Base-by-base conservation (phyloP, 192 early-diverging fungal genomes). In the Podila epicladia region DNA sequence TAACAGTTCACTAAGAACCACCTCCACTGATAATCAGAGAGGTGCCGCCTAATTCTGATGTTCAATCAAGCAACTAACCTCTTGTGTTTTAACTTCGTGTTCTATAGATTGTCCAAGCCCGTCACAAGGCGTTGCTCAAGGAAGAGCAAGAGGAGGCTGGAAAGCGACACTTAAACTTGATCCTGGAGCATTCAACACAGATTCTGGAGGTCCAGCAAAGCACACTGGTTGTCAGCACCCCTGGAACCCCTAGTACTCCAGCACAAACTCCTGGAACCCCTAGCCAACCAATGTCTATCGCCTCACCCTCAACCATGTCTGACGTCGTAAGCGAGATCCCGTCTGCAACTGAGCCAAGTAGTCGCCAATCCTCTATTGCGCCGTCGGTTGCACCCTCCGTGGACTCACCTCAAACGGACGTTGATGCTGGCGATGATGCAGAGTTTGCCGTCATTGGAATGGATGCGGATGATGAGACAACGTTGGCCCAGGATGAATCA, bases 131-230 rank as follows among this genome's bases (percentile, higher is more conserved):
- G 7, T 71, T 93, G 12, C 51, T 90, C 33, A 85, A 89, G 38
- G 89, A 93, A 80, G 72, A 88, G 67, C 87, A 89, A 57, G 85
- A 84, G 11, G 69, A 88, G 49, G 83, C 90, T 60, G 90, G 91
- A 1, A 91, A 90, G 62, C 86, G 85, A n/a, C 89, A 89, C 67
- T 64, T 95, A 67, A 87, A 93, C 64, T 82, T 85, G 33, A 93
- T 95, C 71, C 68, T 95, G 33, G 90, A 94, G 61, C 91, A 92
- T 22, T 93, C 93, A 2, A 90, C 90, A 17, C 89, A 88, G 48
- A 87, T 94, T 62, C 64, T 95, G 17, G 90, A 82, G 15, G 92
- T 87, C 31, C 88, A 90, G 74, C 88, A 71, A 32, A 82, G 64
- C 29, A 67, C 68, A 22, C 60, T 85, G 9, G 55, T n/a, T 24